Conservation (phyloP, 2,329 filamentous ascomycete species). For the Cordyceps cateniannulata region DNA sequence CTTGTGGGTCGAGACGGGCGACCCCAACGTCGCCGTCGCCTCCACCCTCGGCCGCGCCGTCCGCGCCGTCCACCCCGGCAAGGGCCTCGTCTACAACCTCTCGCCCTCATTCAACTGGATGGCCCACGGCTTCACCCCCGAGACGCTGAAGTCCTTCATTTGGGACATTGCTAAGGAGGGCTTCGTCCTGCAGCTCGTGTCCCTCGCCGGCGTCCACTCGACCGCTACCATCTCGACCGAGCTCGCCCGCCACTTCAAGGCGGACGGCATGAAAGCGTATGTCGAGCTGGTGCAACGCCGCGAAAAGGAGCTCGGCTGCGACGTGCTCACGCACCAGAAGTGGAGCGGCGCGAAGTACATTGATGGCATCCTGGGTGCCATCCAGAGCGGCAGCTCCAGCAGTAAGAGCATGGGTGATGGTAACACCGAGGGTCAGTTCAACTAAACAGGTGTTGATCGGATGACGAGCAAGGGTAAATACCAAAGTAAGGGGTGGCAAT, state of each 20-base stretch:
- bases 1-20: constrained; percentile 93
- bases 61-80: constrained; percentile 60
- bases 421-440: constrained; percentile 73
- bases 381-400: constrained; percentile 84
- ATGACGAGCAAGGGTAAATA: not conserved
- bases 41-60: constrained; percentile 71
- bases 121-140: constrained; percentile 81
- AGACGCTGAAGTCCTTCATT: constrained; percentile 80
- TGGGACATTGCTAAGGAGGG: constrained; percentile 94
- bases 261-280: constrained; percentile 93
- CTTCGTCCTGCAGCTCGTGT: constrained; percentile 63
- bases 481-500: not conserved
- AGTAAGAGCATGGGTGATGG: constrained; percentile 93
- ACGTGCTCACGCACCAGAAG: constrained; percentile 93
- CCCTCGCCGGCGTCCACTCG: constrained; percentile 59
- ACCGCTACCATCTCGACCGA: constrained; percentile 62
- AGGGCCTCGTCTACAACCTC: constrained; percentile 94
- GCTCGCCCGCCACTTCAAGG: constrained; percentile 75
- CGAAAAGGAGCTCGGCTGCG: constrained; percentile 85
- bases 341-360: constrained; percentile 68
- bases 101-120: constrained; percentile 99
- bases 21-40: constrained; percentile 75
- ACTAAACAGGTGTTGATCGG: constrained; percentile 18
- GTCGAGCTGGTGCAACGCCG: constrained; percentile 85
- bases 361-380: constrained; percentile 82